A percentile compares a stretch with the other conserved stretches of the same genome.
Evolutionary conservation across 2,329 filamentous ascomycete species (phyloP).

Genomic region (Macrophomina pseudophaseolina): DNA sequence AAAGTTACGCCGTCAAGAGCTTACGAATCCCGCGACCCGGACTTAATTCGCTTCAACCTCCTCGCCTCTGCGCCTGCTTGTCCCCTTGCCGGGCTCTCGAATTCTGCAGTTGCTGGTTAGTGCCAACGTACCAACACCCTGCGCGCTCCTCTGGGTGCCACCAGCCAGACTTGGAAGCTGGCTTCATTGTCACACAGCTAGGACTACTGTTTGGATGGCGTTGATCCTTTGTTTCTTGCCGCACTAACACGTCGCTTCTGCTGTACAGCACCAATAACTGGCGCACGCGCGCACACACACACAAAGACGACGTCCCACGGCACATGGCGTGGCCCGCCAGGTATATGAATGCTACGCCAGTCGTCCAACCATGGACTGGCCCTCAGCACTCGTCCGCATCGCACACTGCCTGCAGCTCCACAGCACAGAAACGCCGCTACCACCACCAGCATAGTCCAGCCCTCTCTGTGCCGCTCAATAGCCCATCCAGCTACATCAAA

Average conservation of each 20-base stretch:
- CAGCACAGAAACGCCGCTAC: background rate
- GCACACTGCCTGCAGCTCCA: background rate
- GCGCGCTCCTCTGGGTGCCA: conserved; percentile 1
- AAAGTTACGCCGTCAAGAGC: background rate
- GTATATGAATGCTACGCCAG: conserved; percentile 9
- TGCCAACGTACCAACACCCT: background rate
- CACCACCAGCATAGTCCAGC: background rate
- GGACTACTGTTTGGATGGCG: background rate
- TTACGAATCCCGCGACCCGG: background rate
- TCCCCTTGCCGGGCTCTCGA: background rate
- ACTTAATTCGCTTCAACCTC: background rate
- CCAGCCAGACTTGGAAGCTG: background rate
- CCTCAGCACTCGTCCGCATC: background rate
- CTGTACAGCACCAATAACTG: background rate
- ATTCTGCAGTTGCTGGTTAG: background rate
- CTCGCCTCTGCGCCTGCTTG: background rate
- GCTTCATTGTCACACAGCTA: background rate
- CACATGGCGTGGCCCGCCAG: conserved; percentile 10
- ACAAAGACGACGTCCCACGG: background rate
- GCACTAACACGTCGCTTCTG: conserved; percentile 6
- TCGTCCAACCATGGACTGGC: background rate
- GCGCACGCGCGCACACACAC: background rate
- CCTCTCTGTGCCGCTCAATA: background rate
- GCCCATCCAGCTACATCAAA: background rate
- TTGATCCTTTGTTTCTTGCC: conserved; percentile 1